Base-by-base conservation (phyloP, 495 filamentous ascomycete genomes). In the Aspergillus sclerotioniger region DNA sequence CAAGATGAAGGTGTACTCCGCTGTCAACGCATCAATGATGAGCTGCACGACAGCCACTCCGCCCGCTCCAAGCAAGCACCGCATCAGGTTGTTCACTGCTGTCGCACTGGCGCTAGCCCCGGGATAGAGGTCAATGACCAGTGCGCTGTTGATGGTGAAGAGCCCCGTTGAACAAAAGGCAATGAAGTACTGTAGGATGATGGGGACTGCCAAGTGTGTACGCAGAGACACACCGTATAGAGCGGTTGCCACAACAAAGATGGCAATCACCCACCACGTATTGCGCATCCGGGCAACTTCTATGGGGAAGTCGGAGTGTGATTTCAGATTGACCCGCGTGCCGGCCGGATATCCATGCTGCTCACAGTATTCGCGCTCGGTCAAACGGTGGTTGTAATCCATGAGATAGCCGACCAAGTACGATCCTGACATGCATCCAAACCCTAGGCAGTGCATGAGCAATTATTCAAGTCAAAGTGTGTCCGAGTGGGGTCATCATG, bases 21-120 rank as follows among this genome's bases (percentile, higher is more conserved):
- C 64, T 2, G 84, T 85, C 58, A 90, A 75, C 0, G 70, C 76
- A 44, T 84, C 70, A 37, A 87, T 83, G 70, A 91, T 83, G 6
- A 84, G 82, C 47, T 82, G 76, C 28, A 89, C 81, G 9, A 78
- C 74, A 5, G 83, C 87, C 12, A 84, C 85, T 25, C 82, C 83
- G 0, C 72, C 87, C 3, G 88, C 89, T 13, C 87, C 88, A 12
- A 91, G 66, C 28, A 87, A 59, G 62, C 87, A 91, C 19, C 88
- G 69, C 25, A 84, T 82, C 41, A 92, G 66, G 62, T 92, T 91
- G 63, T 88, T 89, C 8, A 86, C 83, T 0, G 89, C 88, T 0
- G 87, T 86, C 0, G 86, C 87, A 9, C 87, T 85, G 0, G 82
- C 83, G 3, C 86, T 84, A 2, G 70, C 77, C 1, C 77, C 76